These are phyloP conservation scores for Fistulinella prunicolor DNA, from an alignment of 768 basidiomycete genomes.

Conservation along the genomic window DNA sequence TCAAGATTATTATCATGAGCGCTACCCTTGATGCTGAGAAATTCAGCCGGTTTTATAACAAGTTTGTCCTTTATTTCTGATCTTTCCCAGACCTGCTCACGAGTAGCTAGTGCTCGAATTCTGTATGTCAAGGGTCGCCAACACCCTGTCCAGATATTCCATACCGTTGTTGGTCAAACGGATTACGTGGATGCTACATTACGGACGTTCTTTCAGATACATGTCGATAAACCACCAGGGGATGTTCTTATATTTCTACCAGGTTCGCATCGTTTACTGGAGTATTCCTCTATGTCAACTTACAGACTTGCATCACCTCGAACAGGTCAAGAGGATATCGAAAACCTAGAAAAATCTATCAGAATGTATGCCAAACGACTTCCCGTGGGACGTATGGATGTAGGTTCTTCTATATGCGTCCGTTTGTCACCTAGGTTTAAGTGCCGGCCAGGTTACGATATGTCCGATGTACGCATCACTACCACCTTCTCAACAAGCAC, in stretches of 20 bases:
- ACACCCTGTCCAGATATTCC: slow-evolving; percentile 83
- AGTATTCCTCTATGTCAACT: not conserved
- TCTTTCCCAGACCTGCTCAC: slow-evolving; percentile 2
- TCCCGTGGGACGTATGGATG: slow-evolving; percentile 53
- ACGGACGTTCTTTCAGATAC: slow-evolving; percentile 93
- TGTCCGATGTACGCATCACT: slow-evolving; percentile 88
- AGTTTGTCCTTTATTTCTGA: slow-evolving; percentile 46
- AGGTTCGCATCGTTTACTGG: slow-evolving; percentile 39
- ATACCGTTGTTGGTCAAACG: slow-evolving; percentile 65
- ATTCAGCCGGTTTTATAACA: slow-evolving; percentile 83
- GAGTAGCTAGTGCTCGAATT: slow-evolving; percentile 66
- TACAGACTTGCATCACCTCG: not conserved
- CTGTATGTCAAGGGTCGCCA: slow-evolving; percentile 92
- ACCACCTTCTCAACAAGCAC: slow-evolving; percentile 69
- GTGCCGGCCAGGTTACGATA: slow-evolving; percentile 54
- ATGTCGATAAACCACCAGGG: slow-evolving; percentile 72
- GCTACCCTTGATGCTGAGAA: slow-evolving; percentile 96
- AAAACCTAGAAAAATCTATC: slow-evolving; percentile 77
- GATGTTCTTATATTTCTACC: slow-evolving; percentile 95
- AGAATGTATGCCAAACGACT: slow-evolving; percentile 64
- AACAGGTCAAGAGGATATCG: slow-evolving; percentile 94
- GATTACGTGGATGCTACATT: slow-evolving; percentile 90
- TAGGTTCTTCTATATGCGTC: slow-evolving; percentile 28
- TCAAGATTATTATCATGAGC: slow-evolving; percentile 96
- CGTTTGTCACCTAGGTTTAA: not conserved